Conservation (phyloP, 345 rosid species). For the Diplotaxis tenuifolia region DNA sequence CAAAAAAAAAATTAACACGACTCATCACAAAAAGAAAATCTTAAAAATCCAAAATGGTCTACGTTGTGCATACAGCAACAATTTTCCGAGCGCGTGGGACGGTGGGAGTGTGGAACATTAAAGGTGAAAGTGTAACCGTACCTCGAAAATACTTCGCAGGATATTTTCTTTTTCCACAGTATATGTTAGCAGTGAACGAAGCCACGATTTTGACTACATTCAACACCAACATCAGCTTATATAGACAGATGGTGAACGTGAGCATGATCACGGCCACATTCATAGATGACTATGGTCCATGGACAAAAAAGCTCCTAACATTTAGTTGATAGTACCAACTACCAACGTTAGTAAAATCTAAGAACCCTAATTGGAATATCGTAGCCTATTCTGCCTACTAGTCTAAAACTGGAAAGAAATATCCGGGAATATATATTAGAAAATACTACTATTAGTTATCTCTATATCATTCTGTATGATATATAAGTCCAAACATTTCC, state of each 20-base stretch:
- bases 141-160: not conserved
- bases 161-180: not conserved
- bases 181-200: conserved; percentile 5
- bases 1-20: conserved; percentile 1
- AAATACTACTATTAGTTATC: not conserved
- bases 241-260: conserved; percentile 1
- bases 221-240: not conserved
- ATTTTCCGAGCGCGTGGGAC: not conserved
- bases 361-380: conserved; percentile 23
- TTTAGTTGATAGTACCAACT: not conserved
- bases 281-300: not conserved
- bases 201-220: conserved; percentile 26
- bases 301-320: not conserved
- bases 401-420: not conserved
- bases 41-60: not conserved
- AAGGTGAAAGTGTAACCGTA: conserved; percentile 1
- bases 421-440: not conserved
- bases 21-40: not conserved
- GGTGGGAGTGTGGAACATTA: not conserved
- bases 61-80: not conserved
- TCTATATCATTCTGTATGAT: not conserved
- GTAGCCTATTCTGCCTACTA: not conserved
- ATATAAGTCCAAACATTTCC: conserved; percentile 20
- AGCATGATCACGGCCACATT: conserved; percentile 14
- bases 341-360: not conserved